Evolutionary conservation across 2,329 filamentous ascomycete genomes (phyloP).

Genomic region (Monosporascus ibericus): DNA sequence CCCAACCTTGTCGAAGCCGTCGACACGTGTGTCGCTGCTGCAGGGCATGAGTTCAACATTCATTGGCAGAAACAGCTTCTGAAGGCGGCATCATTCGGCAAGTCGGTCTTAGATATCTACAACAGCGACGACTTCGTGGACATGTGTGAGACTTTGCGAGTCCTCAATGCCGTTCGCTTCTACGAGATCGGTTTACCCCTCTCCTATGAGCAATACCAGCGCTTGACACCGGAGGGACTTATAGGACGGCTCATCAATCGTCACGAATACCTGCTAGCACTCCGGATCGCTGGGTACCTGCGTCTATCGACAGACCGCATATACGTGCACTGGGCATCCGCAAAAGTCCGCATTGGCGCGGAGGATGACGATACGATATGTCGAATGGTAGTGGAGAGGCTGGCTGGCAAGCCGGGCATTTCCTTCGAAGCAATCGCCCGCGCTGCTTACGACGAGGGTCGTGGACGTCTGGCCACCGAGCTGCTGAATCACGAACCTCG

Average conservation of each 20-base stretch:
- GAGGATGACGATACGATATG: constrained; percentile 88
- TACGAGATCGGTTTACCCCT: constrained; percentile 87
- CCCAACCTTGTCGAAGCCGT: constrained; percentile 86
- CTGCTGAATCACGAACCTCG: constrained; percentile 90
- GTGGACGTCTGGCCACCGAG: constrained; percentile 80
- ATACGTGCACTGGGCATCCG: constrained; percentile 93
- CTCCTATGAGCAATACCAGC: constrained; percentile 89
- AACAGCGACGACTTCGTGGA: constrained; percentile 98
- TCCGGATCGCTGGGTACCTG: constrained; percentile 83
- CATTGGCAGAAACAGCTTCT: constrained; percentile 94
- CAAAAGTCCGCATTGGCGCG: constrained; percentile 80
- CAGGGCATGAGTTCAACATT: constrained; percentile 82
- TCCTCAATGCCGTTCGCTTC: constrained; percentile 86
- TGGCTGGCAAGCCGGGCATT: constrained; percentile 83
- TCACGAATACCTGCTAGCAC: constrained; percentile 83
- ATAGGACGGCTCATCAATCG: constrained; percentile 80
- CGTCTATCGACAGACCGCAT: constrained; percentile 82
- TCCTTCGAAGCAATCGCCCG: constrained; percentile 93
- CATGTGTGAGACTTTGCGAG: constrained; percentile 89
- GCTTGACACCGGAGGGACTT: constrained; percentile 83
- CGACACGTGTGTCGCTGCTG: constrained; percentile 86
- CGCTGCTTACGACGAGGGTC: constrained; percentile 89
- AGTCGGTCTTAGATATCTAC: constrained; percentile 94
- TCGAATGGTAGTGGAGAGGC: constrained; percentile 75
- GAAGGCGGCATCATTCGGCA: constrained; percentile 96